phyloP scores from a whole-genome alignment of 2,329 filamentous ascomycete species.

The Aspergillus sclerotialis region DNA sequence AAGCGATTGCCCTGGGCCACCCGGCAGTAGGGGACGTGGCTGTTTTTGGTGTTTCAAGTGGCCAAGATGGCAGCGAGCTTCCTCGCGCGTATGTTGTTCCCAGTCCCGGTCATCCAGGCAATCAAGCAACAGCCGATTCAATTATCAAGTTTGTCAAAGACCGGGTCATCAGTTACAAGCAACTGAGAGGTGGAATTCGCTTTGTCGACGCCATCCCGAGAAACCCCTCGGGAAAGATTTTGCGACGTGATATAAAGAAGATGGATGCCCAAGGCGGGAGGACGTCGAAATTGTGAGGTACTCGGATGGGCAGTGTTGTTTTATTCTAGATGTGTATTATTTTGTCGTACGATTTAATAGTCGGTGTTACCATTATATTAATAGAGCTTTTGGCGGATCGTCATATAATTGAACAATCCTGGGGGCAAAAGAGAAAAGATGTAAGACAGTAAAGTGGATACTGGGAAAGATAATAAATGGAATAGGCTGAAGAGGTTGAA shows the following conservation, averaged over 20 bases:
- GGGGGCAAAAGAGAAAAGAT: not conserved
- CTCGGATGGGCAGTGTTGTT: no score
- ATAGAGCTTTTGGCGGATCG: not conserved
- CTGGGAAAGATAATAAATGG: no score
- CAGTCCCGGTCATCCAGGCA: conserved; percentile 8
- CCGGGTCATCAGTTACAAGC: conserved; percentile 11
- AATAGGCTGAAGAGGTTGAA: conserved; percentile 4
- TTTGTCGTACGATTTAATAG: not conserved
- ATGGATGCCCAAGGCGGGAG: not conserved
- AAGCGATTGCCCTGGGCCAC: conserved; percentile 38
- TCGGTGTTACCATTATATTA: not conserved
- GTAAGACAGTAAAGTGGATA: not conserved
- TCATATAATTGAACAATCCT: not conserved
- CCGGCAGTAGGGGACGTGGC: conserved; percentile 45
- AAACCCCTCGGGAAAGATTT: conserved; percentile 12
- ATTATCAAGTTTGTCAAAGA: conserved; percentile 10
- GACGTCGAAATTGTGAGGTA: not conserved
- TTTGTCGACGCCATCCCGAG: conserved; percentile 10
- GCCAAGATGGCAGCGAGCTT: conserved; percentile 52
- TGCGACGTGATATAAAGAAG: not conserved
- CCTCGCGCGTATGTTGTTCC: conserved; percentile 55
- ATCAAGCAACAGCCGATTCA: conserved; percentile 28
- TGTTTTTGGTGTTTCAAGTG: conserved; percentile 51
- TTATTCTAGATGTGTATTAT: not conserved
- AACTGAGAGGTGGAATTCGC: conserved; percentile 8